Conservation (phyloP, 306 rosid species). For the Alnus glutinosa region DNA sequence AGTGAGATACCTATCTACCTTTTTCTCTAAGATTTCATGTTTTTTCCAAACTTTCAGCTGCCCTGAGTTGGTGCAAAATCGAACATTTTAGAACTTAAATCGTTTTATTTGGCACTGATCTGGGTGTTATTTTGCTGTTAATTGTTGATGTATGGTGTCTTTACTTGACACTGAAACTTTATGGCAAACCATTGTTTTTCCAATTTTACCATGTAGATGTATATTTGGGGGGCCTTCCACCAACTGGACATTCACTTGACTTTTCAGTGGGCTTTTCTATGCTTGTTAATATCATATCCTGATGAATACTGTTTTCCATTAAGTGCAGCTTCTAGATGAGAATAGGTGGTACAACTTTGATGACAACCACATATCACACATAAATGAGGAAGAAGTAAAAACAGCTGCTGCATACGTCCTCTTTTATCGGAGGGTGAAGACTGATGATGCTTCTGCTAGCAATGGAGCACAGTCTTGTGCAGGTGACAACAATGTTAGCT, state of each 20-base stretch:
- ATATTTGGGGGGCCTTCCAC: not conserved
- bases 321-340: constrained; percentile 82
- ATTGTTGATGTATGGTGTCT: not conserved
- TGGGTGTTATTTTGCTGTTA: not conserved
- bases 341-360: constrained; percentile 93
- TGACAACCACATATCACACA: constrained; percentile 83
- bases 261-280: constrained; percentile 6
- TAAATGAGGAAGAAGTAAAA: constrained; percentile 90
- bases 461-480: constrained; percentile 54
- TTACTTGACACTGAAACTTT: not conserved
- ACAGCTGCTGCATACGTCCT: constrained; percentile 93
- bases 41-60: not conserved
- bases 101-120: not conserved
- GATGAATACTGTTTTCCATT: constrained; percentile 6
- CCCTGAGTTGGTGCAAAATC: not conserved
- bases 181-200: not conserved
- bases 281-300: constrained; percentile 14
- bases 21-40: constrained; percentile 5
- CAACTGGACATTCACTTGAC: not conserved
- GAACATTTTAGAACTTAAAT: not conserved
- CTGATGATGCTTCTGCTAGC: constrained; percentile 47
- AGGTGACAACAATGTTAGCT: constrained; percentile 15
- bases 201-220: not conserved
- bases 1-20: constrained; percentile 17
- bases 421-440: constrained; percentile 84